A percentile compares a stretch with the other conserved stretches of the same genome.
Conservation (phyloP, 768 basidiomycete genomes). For the Tylopilus sp. region DNA sequence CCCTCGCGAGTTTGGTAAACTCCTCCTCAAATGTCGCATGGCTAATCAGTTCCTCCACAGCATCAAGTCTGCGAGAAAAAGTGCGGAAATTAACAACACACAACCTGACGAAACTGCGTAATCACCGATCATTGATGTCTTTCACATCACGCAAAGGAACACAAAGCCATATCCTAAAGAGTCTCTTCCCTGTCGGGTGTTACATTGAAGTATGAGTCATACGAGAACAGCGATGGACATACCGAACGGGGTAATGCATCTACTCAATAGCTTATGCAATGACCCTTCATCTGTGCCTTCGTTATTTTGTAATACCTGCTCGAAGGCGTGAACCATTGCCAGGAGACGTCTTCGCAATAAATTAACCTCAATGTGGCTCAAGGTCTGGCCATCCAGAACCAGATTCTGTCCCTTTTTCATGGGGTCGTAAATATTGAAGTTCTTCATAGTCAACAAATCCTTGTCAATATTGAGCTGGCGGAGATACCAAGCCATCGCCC, state of each 20-base stretch:
- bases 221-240: conserved; percentile 10
- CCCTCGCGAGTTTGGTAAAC: conserved; percentile 75
- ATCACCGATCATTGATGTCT: conserved; percentile 87
- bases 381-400: conserved; percentile 89
- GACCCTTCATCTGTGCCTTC: conserved; percentile 94
- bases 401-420: conserved; percentile 86
- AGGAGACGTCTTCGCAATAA: background rate
- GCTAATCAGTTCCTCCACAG: conserved; percentile 85
- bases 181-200: conserved; percentile 69
- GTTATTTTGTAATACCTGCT: conserved; percentile 80
- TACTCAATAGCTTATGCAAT: conserved; percentile 71
- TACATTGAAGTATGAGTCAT: conserved; percentile 2
- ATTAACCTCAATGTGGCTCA: conserved; percentile 88
- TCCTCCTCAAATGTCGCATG: conserved; percentile 73
- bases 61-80: conserved; percentile 69
- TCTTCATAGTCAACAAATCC: conserved; percentile 92
- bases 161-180: conserved; percentile 97
- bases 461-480: conserved; percentile 94
- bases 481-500: conserved; percentile 92
- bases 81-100: conserved; percentile 16
- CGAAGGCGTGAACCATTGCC: conserved; percentile 2
- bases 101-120: conserved; percentile 10
- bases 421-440: conserved; percentile 97
- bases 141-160: conserved; percentile 79
- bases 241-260: conserved; percentile 93